Evolutionary conservation across 495 filamentous ascomycete genomes (phyloP).

Genomic region (Patellaria atrata): DNA sequence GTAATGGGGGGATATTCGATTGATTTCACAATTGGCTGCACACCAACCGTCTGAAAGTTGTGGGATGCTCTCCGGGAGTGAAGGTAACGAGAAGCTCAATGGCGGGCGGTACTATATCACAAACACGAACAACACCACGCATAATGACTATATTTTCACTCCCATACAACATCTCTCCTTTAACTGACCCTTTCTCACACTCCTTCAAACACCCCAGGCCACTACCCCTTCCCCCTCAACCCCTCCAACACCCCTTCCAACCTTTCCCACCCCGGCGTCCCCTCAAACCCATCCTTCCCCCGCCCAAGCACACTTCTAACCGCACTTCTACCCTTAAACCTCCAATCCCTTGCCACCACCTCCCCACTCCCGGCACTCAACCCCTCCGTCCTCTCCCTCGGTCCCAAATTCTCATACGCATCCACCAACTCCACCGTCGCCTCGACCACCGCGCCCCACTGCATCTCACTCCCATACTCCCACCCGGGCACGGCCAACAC

Average conservation of each 20-base stretch:
- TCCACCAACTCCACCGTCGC: slow-evolving; percentile 51
- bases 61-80: too few species aligned
- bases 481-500: slow-evolving; percentile 32
- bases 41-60: too few species aligned
- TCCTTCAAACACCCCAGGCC: slow-evolving; percentile 1
- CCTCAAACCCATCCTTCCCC: slow-evolving; percentile 75
- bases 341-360: slow-evolving; percentile 55
- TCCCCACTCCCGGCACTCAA: slow-evolving; percentile 28
- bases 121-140: too few species aligned
- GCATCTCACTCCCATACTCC: slow-evolving; percentile 27
- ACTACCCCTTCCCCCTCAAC: slow-evolving; percentile 30
- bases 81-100: too few species aligned
- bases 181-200: too few species aligned
- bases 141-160: too few species aligned
- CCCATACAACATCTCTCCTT: too few species aligned
- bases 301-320: slow-evolving; percentile 67
- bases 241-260: slow-evolving; percentile 47
- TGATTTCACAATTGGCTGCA: too few species aligned
- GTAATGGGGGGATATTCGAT: too few species aligned
- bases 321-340: slow-evolving; percentile 73
- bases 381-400: slow-evolving; percentile 33
- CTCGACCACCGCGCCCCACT: slow-evolving; percentile 48
- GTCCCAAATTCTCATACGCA: slow-evolving; percentile 51
- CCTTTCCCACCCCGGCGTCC: slow-evolving; percentile 49
- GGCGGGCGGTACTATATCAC: too few species aligned